Evolutionary conservation across 2,329 filamentous ascomycete genomes (phyloP), one percentile per base, ranked within the genome.

Genomic region (Periconia digitata): DNA sequence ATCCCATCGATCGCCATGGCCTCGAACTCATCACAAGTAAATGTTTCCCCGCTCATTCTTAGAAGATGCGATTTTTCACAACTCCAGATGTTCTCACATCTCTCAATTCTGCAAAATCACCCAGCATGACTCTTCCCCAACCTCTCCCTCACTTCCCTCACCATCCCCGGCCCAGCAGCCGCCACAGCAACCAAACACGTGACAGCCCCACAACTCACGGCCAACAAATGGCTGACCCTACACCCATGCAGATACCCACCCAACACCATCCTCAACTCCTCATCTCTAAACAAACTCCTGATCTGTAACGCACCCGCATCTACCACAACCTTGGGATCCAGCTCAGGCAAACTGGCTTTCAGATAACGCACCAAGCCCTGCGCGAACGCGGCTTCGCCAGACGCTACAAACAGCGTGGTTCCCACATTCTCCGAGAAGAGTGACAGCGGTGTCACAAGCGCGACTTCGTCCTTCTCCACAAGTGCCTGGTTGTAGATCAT

Each of bases 261-360:
- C 21, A 60, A 24, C 6, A 60, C 46, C 8, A 43, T 39, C 6
- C 40, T 20, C 23, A 60, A 34, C 43, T 58, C 53, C 8, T 18
- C 45, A 1, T 43, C 50, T 1, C 54, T 39, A 8, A 74, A 71
- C 2, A 67, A 56, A 1, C 56, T 44, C 8, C 72, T 57, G 12
- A 77, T 59, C 29, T 72, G 69, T 2, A 74, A 73, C 0, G 73
- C 75, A 6, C 75, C 75, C 0, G 68, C 67, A 5, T 60, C 55
- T 16, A 76, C 57, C 4, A 76, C 63, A 1, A 45, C 37, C 0
- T 56, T 48, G 0, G 70, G 56, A 38, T 70, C 49, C n/a, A 74
- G 60, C 8, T 43, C 55, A 2, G 73, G 72, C 3, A 69, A 64
- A 8, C 66, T 62, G 12, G 51, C 38, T 1, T 59, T 53, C 2